Evolutionary conservation across 2,329 filamentous ascomycete genomes (phyloP).

Genomic region (Neopestalotiopsis sp.): DNA sequence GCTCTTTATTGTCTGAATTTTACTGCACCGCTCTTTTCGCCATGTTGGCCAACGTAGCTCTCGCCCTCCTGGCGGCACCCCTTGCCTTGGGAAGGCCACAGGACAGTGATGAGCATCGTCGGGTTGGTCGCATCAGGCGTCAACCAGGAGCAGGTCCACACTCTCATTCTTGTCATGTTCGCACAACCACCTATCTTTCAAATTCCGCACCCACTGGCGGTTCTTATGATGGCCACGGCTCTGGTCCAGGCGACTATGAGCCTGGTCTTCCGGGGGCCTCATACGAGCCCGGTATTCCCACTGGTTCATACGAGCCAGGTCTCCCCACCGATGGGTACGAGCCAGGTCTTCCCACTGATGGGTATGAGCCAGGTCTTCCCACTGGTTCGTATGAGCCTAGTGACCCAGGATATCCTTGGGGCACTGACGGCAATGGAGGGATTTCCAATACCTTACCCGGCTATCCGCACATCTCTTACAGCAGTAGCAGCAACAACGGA

Average conservation of each 20-base stretch:
- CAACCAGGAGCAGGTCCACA: not conserved
- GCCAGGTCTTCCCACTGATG: no score
- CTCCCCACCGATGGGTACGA: not conserved
- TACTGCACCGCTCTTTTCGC: not conserved
- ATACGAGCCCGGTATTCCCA: not conserved
- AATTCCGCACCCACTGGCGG: not conserved
- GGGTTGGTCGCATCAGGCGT: not conserved
- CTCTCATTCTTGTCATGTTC: not conserved
- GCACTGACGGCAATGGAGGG: not conserved
- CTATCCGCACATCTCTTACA: not conserved
- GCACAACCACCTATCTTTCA: not conserved
- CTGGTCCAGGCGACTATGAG: not conserved
- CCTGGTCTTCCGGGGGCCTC: not conserved
- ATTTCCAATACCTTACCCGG: not conserved
- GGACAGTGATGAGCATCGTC: not conserved
- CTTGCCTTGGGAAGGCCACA: not conserved
- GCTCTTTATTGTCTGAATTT: conserved; percentile 1
- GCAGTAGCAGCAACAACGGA: not conserved
- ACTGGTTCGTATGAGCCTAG: not conserved
- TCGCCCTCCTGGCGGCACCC: not conserved
- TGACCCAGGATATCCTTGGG: not conserved
- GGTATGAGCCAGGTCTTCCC: not conserved
- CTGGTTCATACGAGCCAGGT: not conserved
- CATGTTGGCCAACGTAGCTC: conserved; percentile 1
- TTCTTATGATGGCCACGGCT: not conserved